Evolutionary conservation across 2,329 filamentous ascomycete genomes (phyloP).

Genomic region (Pyrenophora graminea): DNA sequence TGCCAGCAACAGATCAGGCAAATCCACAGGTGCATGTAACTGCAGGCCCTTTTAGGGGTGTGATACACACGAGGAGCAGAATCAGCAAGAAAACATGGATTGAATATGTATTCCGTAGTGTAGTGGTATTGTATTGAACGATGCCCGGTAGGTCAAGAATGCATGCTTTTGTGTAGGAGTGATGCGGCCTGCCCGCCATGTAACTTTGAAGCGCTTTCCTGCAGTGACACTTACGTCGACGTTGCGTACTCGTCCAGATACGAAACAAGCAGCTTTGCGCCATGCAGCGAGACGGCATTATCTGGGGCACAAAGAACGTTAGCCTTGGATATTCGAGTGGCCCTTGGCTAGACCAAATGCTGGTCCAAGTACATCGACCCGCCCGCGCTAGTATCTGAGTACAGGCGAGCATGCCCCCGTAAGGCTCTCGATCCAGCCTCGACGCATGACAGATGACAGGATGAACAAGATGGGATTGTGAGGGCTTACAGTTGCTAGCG

Average conservation of each 20-base stretch:
- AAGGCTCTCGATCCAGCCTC: not conserved
- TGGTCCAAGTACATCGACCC: slow-evolving; percentile 3
- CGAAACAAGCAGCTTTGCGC: slow-evolving; percentile 67
- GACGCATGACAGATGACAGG: slow-evolving; percentile 11
- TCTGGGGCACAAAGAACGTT: slow-evolving; percentile 49
- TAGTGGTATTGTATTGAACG: slow-evolving; percentile 35
- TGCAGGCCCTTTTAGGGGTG: slow-evolving; percentile 13
- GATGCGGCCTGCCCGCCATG: not conserved
- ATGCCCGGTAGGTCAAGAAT: slow-evolving; percentile 2
- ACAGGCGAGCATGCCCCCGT: slow-evolving; percentile 20
- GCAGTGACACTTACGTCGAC: slow-evolving; percentile 28
- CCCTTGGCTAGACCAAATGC: slow-evolving; percentile 5
- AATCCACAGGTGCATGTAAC: not conserved
- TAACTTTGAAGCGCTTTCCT: slow-evolving; percentile 3
- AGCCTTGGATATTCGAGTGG: slow-evolving; percentile 17
- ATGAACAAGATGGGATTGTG: slow-evolving; percentile 9
- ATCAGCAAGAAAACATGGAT: slow-evolving; percentile 19
- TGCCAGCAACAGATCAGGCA: slow-evolving; percentile 17
- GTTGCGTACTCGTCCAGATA: slow-evolving; percentile 66
- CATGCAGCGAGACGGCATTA: slow-evolving; percentile 75
- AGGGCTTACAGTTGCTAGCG: slow-evolving; percentile 69
- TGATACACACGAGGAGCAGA: slow-evolving; percentile 6
- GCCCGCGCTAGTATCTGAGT: not conserved
- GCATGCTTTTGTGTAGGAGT: slow-evolving; percentile 1
- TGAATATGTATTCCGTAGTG: slow-evolving; percentile 17